Conservation (phyloP, 352 stramenopile genomes). For the Thalassiosira allenii region DNA sequence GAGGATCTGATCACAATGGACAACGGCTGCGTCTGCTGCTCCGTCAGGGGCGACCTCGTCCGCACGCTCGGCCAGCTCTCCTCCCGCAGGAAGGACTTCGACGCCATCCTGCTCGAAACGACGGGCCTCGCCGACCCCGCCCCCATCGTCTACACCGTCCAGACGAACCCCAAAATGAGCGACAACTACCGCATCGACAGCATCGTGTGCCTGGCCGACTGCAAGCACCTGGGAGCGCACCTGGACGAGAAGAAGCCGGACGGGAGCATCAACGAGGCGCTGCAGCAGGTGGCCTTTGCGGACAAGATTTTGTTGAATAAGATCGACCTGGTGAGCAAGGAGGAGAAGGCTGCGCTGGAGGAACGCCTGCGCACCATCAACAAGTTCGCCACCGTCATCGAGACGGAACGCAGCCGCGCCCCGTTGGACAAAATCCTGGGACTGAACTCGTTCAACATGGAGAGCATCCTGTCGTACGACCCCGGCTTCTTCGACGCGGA, state of each 20-base stretch:
- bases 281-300: constrained; percentile 97
- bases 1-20: constrained; percentile 96
- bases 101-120: constrained; percentile 97
- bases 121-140: constrained; percentile 95
- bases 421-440: constrained; percentile 85
- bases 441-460: constrained; percentile 89
- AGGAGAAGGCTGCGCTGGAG: constrained; percentile 86
- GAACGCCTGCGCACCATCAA: constrained; percentile 87
- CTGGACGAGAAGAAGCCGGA: constrained; percentile 88
- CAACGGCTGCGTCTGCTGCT: constrained; percentile 98
- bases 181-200: constrained; percentile 94
- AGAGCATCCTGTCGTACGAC: constrained; percentile 86
- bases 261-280: constrained; percentile 90
- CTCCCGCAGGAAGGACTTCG: constrained; percentile 91
- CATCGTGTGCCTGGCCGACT: constrained; percentile 96
- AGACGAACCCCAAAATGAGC: constrained; percentile 89
- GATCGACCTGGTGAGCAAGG: constrained; percentile 91
- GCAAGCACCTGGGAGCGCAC: constrained; percentile 89
- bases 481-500: constrained; percentile 88
- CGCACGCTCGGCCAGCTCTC: constrained; percentile 92
- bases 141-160: constrained; percentile 97
- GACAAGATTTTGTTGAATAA: constrained; percentile 99
- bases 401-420: constrained; percentile 83
- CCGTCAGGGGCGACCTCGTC: constrained; percentile 91
- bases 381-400: constrained; percentile 89